Conservation (phyloP, 148 eudicot species). For the Chenopodium suecicum region DNA sequence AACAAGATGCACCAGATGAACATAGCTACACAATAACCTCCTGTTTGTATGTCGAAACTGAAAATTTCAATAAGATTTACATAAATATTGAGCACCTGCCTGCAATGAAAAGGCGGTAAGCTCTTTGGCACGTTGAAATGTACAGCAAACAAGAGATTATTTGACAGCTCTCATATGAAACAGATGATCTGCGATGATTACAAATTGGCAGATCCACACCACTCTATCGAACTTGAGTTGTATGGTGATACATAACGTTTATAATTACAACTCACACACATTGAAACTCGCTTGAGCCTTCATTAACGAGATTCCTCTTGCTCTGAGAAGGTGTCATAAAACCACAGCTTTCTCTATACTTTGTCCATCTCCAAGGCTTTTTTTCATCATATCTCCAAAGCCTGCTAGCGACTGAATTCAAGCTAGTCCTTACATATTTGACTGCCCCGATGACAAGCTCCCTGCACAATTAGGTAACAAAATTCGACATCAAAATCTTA, state of each 20-base stretch:
- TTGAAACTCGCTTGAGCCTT: constrained; percentile 46
- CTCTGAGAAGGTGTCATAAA: constrained; percentile 50
- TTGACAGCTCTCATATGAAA: background rate
- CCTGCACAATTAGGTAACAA: constrained; percentile 41
- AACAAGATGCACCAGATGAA: background rate
- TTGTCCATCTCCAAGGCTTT: constrained; percentile 51
- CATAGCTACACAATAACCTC: background rate
- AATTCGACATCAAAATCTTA: background rate
- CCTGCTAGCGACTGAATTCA: constrained; percentile 50
- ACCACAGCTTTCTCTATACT: constrained; percentile 59
- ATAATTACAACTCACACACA: constrained; percentile 35
- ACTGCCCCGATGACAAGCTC: constrained; percentile 61
- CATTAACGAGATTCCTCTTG: constrained; percentile 50
- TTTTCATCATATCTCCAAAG: constrained; percentile 62
- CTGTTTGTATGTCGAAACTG: background rate
- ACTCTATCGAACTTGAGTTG: background rate
- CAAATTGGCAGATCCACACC: constrained; percentile 8
- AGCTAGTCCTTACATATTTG: constrained; percentile 53
- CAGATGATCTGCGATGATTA: background rate
- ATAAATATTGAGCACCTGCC: background rate
- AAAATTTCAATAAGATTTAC: background rate
- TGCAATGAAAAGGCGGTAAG: background rate
- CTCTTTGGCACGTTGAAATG: background rate
- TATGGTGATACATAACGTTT: background rate
- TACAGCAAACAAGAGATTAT: background rate